A percentile compares a stretch with the other conserved stretches of the same genome.
phyloP scores from a whole-genome alignment of 1,284 basidiomycete genomes.

The Cystobasidium pallidum region DNA sequence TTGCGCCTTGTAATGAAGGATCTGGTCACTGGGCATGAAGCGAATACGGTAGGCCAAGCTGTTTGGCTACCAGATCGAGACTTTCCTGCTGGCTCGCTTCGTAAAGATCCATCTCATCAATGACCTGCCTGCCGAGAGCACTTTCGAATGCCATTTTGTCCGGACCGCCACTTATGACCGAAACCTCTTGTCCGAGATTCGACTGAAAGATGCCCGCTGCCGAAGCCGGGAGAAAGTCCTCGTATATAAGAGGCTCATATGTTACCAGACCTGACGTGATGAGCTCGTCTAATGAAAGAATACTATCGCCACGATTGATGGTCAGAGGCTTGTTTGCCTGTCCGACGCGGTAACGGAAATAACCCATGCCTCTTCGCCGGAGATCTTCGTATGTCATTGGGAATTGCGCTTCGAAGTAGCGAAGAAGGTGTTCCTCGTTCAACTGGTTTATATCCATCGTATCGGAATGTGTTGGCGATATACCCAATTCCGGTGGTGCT shows the following conservation, averaged over 20 bases:
- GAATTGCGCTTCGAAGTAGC: constrained; percentile 54
- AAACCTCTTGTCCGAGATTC: constrained; percentile 49
- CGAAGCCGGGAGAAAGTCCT: constrained; percentile 59
- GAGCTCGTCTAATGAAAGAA: constrained; percentile 49
- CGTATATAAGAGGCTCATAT: constrained; percentile 57
- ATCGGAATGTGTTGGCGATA: constrained; percentile 28
- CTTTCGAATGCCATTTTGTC: constrained; percentile 41
- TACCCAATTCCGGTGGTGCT: constrained; percentile 34
- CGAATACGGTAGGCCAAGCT: constrained; percentile 11
- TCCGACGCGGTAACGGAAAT: constrained; percentile 46
- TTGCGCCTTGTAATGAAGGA: no score
- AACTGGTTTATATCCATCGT: constrained; percentile 44
- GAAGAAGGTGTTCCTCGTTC: constrained; percentile 47
- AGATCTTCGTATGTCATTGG: constrained; percentile 54
- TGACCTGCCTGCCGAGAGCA: constrained; percentile 32
- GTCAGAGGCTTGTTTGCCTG: constrained; percentile 9
- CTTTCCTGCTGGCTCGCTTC: constrained; percentile 36
- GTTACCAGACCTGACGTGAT: constrained; percentile 53
- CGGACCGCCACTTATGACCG: constrained; percentile 15
- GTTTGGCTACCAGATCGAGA: constrained; percentile 21
- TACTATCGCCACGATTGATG: not conserved
- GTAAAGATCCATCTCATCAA: constrained; percentile 45
- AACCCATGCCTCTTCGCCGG: constrained; percentile 54
- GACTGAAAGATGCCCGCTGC: constrained; percentile 60
- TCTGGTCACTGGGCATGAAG: constrained; percentile 5